Evolutionary conservation across 352 stramenopile genomes (phyloP).

Genomic region (Phytophthora colocasiae): DNA sequence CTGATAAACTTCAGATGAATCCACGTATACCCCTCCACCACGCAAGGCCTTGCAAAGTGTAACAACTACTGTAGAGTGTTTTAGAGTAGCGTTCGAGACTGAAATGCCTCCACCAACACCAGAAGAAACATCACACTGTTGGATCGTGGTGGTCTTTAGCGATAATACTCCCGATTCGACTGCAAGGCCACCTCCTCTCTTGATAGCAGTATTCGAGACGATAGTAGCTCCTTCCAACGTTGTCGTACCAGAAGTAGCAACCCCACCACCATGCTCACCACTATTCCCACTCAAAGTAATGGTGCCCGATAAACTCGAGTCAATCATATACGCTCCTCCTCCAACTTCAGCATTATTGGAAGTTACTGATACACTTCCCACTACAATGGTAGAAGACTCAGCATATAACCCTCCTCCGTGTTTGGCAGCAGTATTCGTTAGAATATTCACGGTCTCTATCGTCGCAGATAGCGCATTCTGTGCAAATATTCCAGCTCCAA

Average conservation of each 20-base stretch:
- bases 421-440: slow-evolving; percentile 18
- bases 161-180: slow-evolving; percentile 28
- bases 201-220: slow-evolving; percentile 25
- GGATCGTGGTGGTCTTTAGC: slow-evolving; percentile 30
- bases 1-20: slow-evolving; percentile 32
- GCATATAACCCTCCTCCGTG: slow-evolving; percentile 38
- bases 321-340: slow-evolving; percentile 35
- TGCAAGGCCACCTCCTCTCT: slow-evolving; percentile 39
- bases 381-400: slow-evolving; percentile 9
- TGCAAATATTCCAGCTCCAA: slow-evolving; percentile 36
- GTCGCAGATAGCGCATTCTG: background rate
- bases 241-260: slow-evolving; percentile 11
- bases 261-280: slow-evolving; percentile 38
- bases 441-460: slow-evolving; percentile 27
- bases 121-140: slow-evolving; percentile 16
- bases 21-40: slow-evolving; percentile 46
- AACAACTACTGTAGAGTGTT: slow-evolving; percentile 31
- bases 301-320: slow-evolving; percentile 31
- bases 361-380: slow-evolving; percentile 8
- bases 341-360: slow-evolving; percentile 34
- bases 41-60: slow-evolving; percentile 22
- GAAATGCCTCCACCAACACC: slow-evolving; percentile 42
- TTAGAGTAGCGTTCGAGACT: slow-evolving; percentile 20
- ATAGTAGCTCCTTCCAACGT: slow-evolving; percentile 27
- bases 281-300: slow-evolving; percentile 32